phyloP scores from a whole-genome alignment of 2,329 filamentous ascomycete genomes.

The Stenocarpella maydis region DNA sequence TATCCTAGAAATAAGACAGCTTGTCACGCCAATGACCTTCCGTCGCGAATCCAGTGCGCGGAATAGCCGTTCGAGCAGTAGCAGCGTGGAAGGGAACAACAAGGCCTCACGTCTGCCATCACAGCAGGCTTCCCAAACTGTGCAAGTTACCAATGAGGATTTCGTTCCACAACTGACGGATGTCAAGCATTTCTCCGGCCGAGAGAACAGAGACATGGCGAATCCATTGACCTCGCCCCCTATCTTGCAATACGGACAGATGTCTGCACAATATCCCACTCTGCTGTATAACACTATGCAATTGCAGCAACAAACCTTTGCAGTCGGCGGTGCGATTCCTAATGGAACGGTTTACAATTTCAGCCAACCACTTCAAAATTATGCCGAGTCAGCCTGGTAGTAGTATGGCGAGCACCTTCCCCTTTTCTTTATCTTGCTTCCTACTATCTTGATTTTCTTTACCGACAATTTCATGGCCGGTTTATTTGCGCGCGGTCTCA shows the following conservation, averaged over 20 bases:
- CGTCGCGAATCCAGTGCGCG: conserved; percentile 12
- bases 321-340: neutral
- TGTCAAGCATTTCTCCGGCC: neutral
- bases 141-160: neutral
- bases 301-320: neutral
- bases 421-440: neutral
- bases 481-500: neutral
- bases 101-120: neutral
- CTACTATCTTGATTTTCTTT: neutral
- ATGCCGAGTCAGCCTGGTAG: conserved; percentile 6
- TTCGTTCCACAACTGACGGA: neutral
- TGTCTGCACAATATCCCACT: neutral
- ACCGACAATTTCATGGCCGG: neutral
- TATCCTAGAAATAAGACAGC: neutral
- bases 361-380: conserved; percentile 4
- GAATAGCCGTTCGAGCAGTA: conserved; percentile 1
- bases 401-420: neutral
- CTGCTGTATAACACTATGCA: neutral
- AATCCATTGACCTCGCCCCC: neutral
- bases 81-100: conserved; percentile 5
- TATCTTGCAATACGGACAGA: conserved; percentile 4
- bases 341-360: conserved; percentile 13
- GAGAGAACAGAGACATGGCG: conserved; percentile 1
- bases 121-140: neutral
- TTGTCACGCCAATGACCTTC: neutral